Conservation (phyloP, 192 early-diverging fungal species). For the Backusella sp. region DNA sequence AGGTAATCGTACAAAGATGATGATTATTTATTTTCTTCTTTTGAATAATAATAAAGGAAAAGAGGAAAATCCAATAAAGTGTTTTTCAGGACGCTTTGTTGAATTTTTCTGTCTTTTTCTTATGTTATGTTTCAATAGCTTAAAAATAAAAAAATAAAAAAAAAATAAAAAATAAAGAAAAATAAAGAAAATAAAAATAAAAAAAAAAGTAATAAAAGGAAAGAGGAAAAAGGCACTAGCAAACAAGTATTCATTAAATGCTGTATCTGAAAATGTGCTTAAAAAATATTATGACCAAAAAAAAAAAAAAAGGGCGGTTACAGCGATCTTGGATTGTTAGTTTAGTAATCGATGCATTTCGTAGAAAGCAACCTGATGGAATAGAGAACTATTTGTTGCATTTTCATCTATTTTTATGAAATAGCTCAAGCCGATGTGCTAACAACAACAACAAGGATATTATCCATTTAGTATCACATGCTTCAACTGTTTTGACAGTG, state of each 20-base stretch:
- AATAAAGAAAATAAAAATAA: neutral
- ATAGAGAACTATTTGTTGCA: neutral
- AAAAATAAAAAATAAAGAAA: neutral
- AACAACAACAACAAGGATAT: neutral
- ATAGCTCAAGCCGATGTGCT: neutral
- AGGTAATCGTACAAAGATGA: slow-evolving; percentile 3
- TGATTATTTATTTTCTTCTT: neutral
- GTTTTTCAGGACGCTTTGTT: neutral
- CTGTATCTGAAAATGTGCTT: slow-evolving; percentile 3
- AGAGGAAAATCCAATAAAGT: slow-evolving; percentile 8
- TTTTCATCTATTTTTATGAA: slow-evolving; percentile 1
- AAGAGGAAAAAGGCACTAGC: neutral
- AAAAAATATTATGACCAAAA: neutral
- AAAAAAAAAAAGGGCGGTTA: slow-evolving; percentile 3
- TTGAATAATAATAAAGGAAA: slow-evolving; percentile 3
- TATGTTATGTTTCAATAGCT: neutral
- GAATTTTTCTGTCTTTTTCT: neutral
- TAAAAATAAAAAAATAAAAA: neutral
- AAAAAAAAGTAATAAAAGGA: neutral
- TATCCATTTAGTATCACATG: neutral
- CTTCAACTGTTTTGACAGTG: slow-evolving; percentile 7
- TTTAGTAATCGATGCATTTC: neutral
- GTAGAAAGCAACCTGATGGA: neutral
- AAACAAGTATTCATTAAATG: neutral
- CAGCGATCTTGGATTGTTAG: neutral